Conservation (phyloP, 805 yeast genomes). For the Starmera dryadoides region DNA sequence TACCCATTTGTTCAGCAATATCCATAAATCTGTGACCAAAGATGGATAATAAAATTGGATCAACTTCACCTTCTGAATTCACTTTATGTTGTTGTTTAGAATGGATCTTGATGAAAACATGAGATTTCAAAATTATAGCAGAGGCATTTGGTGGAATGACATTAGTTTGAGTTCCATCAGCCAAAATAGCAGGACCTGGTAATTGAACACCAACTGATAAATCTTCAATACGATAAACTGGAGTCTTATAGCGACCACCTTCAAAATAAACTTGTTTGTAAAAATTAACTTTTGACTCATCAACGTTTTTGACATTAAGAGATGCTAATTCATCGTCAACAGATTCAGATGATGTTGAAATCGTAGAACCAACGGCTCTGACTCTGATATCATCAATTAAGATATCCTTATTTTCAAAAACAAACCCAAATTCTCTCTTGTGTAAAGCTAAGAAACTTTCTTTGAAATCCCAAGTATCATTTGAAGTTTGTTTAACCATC, state of each 20-base stretch:
- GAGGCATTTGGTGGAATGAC: constrained; percentile 55
- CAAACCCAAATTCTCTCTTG: constrained; percentile 67
- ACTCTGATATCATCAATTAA: constrained; percentile 69
- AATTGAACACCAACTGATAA: constrained; percentile 45
- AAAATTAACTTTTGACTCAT: constrained; percentile 23
- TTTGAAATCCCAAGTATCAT: constrained; percentile 24
- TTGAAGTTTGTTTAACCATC: constrained; percentile 41
- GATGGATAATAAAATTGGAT: constrained; percentile 68
- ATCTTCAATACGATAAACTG: constrained; percentile 48
- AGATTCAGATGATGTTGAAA: constrained; percentile 30
- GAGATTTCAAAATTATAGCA: constrained; percentile 54
- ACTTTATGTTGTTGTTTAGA: constrained; percentile 7
- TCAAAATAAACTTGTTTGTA: constrained; percentile 51
- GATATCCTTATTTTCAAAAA: constrained; percentile 47
- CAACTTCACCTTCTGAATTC: constrained; percentile 28
- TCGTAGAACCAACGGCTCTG: constrained; percentile 62
- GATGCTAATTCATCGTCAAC: constrained; percentile 47
- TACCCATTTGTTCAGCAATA: constrained; percentile 88
- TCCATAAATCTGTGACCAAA: constrained; percentile 85
- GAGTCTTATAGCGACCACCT: constrained; percentile 39
- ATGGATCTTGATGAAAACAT: constrained; percentile 40
- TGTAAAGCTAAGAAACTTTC: constrained; percentile 48
- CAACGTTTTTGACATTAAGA: constrained; percentile 20
- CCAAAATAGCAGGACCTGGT: constrained; percentile 68
- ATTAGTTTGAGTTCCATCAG: constrained; percentile 78